Evolutionary conservation across 1,284 basidiomycete species (phyloP), one percentile per base, ranked within the genome.

Genomic region (Boletus sp.): DNA sequence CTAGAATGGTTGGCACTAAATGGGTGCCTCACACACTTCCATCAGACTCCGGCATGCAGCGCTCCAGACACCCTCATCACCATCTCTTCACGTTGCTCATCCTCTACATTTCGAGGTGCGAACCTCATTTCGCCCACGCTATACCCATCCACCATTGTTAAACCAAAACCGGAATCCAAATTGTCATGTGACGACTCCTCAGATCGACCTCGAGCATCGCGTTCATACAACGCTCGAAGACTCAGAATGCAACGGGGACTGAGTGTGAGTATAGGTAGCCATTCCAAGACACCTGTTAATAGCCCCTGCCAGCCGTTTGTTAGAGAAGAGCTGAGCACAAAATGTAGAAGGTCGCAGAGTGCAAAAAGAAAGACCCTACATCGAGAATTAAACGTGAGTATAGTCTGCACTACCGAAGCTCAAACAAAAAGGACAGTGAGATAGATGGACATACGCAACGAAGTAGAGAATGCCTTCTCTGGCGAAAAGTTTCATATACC

Each of bases 241-340:
- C 46, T 63, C 56, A 63, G 17, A 28, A 63, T 55, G 44, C 63
- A 55, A 10, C 62, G 55, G 1, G 62, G 61, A 7, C 55, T 28
- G 48, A 63, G 56, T 27, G 61, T 55, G 52, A 55, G 48, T 28
- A 55, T 37, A 3, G 61, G 62, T 9, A 55, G 37, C 16, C 46
- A 54, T 17, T 49, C 14, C 19, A 56, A 1, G 21, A 47, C 40
- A n/a, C n/a, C 38, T 7, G 46, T n/a, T 21, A 27, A 21, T n/a
- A 50, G 3, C 2, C 6, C 19, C 7, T 7, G 54, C 54, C 54
- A 56, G 38, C 46, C 61, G 13, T 19, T 13, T 14, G 23, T 37
- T n/a, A n/a, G n/a, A n/a, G n/a, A n/a, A n/a, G n/a, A n/a, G n/a
- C n/a, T n/a, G n/a, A n/a, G n/a, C 11, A 19, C 38, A 2, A 28